phyloP scores from a whole-genome alignment of 176 grass and related monocot genomes.

The Miscanthus lutarioriparius region DNA sequence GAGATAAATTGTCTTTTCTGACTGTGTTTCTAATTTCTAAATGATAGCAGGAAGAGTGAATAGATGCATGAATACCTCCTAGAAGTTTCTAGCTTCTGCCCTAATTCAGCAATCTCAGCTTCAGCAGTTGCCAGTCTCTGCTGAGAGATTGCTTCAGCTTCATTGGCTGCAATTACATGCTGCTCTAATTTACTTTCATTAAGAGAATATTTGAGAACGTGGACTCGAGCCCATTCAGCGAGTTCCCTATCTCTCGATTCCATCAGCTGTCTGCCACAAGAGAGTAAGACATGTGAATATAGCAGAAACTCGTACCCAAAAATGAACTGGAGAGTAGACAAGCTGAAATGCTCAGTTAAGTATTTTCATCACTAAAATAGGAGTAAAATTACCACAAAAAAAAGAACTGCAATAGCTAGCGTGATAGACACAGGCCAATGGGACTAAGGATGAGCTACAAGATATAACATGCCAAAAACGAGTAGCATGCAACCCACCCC shows the following conservation, averaged over 20 bases:
- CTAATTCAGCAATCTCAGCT: slow-evolving; percentile 87
- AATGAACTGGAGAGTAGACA: background rate
- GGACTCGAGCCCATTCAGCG: slow-evolving; percentile 68
- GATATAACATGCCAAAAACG: slow-evolving; percentile 6
- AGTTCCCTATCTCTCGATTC: slow-evolving; percentile 73
- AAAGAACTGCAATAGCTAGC: background rate
- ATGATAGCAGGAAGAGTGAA: slow-evolving; percentile 2
- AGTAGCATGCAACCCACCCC: background rate
- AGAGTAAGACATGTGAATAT: slow-evolving; percentile 22
- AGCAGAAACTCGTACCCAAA: background rate
- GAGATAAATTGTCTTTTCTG: background rate
- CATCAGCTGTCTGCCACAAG: slow-evolving; percentile 65
- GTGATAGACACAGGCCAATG: background rate
- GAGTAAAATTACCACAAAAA: slow-evolving; percentile 1
- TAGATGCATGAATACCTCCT: slow-evolving; percentile 52
- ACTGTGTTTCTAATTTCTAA: slow-evolving; percentile 19
- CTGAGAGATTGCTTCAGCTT: slow-evolving; percentile 95
- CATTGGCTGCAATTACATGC: slow-evolving; percentile 89
- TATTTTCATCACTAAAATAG: slow-evolving; percentile 14
- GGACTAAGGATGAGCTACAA: background rate
- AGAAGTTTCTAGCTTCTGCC: slow-evolving; percentile 71
- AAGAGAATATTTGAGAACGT: slow-evolving; percentile 80
- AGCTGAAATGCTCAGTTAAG: background rate
- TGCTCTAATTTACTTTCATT: slow-evolving; percentile 88
- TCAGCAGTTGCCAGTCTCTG: slow-evolving; percentile 78